A percentile compares a stretch with the other conserved stretches of the same genome.
phyloP scores from a whole-genome alignment of 2,329 filamentous ascomycete genomes.

The Plenodomus tracheiphilus region DNA sequence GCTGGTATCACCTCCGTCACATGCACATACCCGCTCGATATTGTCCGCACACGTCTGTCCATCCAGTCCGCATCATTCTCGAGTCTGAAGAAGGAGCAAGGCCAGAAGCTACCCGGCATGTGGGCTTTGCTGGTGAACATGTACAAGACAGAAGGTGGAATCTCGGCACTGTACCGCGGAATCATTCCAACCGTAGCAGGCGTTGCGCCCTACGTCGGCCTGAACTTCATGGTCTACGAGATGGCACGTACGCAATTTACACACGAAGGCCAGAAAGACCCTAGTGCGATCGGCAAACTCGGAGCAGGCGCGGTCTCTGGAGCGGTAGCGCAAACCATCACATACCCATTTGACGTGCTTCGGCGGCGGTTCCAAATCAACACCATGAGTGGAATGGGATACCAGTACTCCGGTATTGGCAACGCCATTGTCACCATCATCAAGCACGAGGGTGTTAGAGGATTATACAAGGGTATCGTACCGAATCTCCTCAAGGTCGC shows the following conservation, averaged over 20 bases:
- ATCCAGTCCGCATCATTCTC: slow-evolving; percentile 97
- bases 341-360: slow-evolving; percentile 95
- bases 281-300: slow-evolving; percentile 77
- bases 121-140: slow-evolving; percentile 79
- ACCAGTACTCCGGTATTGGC: slow-evolving; percentile 85
- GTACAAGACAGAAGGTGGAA: slow-evolving; percentile 88
- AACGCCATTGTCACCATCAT: slow-evolving; percentile 85
- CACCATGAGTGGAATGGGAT: slow-evolving; percentile 98
- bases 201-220: slow-evolving; percentile 92
- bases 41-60: slow-evolving; percentile 91
- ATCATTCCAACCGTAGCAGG: slow-evolving; percentile 93
- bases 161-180: slow-evolving; percentile 85
- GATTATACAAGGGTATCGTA: slow-evolving; percentile 93
- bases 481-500: slow-evolving; percentile 96
- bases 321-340: slow-evolving; percentile 94
- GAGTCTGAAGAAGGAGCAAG: slow-evolving; percentile 59
- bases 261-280: slow-evolving; percentile 83
- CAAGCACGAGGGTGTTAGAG: slow-evolving; percentile 77
- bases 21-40: slow-evolving; percentile 94
- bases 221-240: slow-evolving; percentile 99
- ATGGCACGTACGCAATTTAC: slow-evolving; percentile 82
- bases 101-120: slow-evolving; percentile 80
- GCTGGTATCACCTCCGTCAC: slow-evolving; percentile 96
- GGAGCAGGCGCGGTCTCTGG: slow-evolving; percentile 92
- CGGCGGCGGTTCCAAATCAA: slow-evolving; percentile 97